A percentile compares a stretch with the other conserved stretches of the same genome.
These are phyloP conservation scores for Candida ficus DNA, from an alignment of 805 yeast species.

Conservation along the genomic window DNA sequence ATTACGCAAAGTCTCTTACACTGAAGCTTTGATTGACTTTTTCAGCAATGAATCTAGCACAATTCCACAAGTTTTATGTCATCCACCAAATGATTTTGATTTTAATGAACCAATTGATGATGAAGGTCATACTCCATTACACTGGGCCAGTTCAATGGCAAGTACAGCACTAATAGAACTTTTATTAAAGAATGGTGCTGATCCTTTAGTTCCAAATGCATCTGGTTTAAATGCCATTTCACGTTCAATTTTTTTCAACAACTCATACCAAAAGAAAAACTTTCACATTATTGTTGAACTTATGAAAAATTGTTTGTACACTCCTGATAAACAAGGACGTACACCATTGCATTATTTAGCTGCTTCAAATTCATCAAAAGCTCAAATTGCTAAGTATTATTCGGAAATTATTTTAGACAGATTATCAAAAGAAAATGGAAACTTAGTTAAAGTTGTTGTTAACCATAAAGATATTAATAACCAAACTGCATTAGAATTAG, in stretches of 20 bases:
- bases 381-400: conserved; percentile 51
- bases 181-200: conserved; percentile 55
- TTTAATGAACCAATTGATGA: conserved; percentile 67
- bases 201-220: conserved; percentile 46
- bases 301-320: conserved; percentile 59
- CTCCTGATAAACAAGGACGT: conserved; percentile 67
- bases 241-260: conserved; percentile 64
- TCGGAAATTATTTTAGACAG: conserved; percentile 43
- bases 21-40: conserved; percentile 41
- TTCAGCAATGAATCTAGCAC: conserved; percentile 36
- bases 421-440: conserved; percentile 34
- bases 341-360: conserved; percentile 69
- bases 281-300: conserved; percentile 55
- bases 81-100: conserved; percentile 60
- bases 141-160: conserved; percentile 85
- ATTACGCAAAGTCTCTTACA: conserved; percentile 31
- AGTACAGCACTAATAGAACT: conserved; percentile 54
- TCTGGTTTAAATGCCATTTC: conserved; percentile 69
- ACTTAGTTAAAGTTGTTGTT: conserved; percentile 49
- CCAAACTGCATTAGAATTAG: conserved; percentile 80
- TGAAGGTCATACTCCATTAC: conserved; percentile 77
- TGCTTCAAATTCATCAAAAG: conserved; percentile 45
- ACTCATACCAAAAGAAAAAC: conserved; percentile 59
- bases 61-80: conserved; percentile 33
- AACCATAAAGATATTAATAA: conserved; percentile 81